phyloP scores from a whole-genome alignment of 2,329 filamentous ascomycete species.

The Aspergillus fijiensis region DNA sequence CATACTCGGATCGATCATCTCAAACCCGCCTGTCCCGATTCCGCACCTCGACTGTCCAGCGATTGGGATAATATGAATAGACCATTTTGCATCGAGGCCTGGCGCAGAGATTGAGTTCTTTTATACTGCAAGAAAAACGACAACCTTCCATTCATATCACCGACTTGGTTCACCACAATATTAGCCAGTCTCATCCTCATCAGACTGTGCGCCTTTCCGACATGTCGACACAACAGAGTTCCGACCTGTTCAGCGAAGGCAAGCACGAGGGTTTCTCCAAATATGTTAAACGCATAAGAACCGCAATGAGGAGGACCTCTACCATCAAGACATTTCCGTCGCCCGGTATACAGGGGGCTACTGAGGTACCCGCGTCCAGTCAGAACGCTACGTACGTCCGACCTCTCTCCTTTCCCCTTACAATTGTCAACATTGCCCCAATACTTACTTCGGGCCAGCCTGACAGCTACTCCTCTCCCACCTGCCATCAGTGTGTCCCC shows the following conservation, averaged over 20 bases:
- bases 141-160: background rate
- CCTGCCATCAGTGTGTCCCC: slow-evolving; percentile 11
- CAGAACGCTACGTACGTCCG: slow-evolving; percentile 12
- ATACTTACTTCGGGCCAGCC: slow-evolving; percentile 6
- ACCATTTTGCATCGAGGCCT: background rate
- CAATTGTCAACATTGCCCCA: background rate
- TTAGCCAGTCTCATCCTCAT: background rate
- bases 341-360: background rate
- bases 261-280: slow-evolving; percentile 39
- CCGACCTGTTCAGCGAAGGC: slow-evolving; percentile 21
- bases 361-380: slow-evolving; percentile 9
- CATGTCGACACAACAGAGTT: slow-evolving; percentile 26
- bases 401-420: background rate
- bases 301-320: slow-evolving; percentile 34
- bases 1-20: no score
- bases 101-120: background rate
- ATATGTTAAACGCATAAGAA: slow-evolving; percentile 43
- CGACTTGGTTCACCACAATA: background rate
- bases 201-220: background rate
- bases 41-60: background rate
- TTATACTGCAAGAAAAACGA: background rate
- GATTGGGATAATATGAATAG: background rate
- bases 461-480: slow-evolving; percentile 8
- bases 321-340: slow-evolving; percentile 22
- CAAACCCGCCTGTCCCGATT: background rate